Evolutionary conservation across 1,284 basidiomycete genomes (phyloP), one percentile per base, ranked within the genome.

Genomic region (Ganoderma meredithae): DNA sequence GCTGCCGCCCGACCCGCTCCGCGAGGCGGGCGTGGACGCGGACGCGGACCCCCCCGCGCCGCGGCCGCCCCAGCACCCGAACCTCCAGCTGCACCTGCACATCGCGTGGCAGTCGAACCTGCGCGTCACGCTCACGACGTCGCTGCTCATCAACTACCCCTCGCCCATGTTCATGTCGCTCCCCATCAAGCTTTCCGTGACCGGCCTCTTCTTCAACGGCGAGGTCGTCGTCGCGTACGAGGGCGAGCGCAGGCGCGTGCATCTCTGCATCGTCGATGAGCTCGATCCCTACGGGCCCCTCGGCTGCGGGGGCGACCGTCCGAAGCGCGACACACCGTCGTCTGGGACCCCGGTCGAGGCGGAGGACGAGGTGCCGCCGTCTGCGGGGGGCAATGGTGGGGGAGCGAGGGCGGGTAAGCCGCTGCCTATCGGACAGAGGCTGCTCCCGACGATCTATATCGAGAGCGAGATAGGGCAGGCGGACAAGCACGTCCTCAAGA

Each of bases 401-500:
- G 19, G 67, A 5, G 59, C 69, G 31, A 65, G 74, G 39, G 70
- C 75, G 19, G 79, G 83, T 10, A 93, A 93, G 74, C 88, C 88
- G 39, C 79, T 92, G 19, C 90, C 94, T 0, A 85, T 95, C 2
- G 97, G 96, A 0, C 90, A 94, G 75, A 87, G 94, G 31, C 82
- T 99, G 36, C 82, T 99, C n/a, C 95, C 95, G 0, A 88, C 90
- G n/a, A 92, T 99, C 66, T 88, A 92, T 73, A 96, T 99, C 77
- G 97, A 99, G 80, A 95, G 93, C 77, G 95, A 98, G 81, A 97
- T 99, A 63, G 98, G 98, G 0, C 95, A 98, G 83, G 85, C 92
- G 36, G 96, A 98, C 78, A 98, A 97, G 73, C 97, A 99, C 82
- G 95, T 98, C 2, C 79, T 99, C 73, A 94, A 96, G 79, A 99